Conservation (phyloP, 2,329 filamentous ascomycete species). For the Phialemoniopsis sp. region DNA sequence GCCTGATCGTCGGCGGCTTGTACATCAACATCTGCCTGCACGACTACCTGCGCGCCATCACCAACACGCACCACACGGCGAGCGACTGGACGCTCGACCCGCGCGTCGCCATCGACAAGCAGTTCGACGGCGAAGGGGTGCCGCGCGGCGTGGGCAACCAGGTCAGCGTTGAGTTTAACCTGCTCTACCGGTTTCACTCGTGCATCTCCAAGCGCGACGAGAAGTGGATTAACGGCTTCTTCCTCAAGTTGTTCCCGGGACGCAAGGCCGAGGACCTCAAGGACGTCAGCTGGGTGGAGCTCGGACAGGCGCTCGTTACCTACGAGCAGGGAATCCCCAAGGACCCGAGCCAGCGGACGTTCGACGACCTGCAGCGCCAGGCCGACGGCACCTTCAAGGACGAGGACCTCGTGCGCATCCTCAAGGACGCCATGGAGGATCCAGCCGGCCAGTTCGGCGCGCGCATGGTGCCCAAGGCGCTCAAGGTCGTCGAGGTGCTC, state of each 20-base stretch:
- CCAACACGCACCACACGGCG: slow-evolving; percentile 28
- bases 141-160: slow-evolving; percentile 43
- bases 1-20: slow-evolving; percentile 47
- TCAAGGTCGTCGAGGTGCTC: slow-evolving; percentile 42
- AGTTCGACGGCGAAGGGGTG: slow-evolving; percentile 14
- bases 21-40: slow-evolving; percentile 45
- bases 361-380: slow-evolving; percentile 40
- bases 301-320: slow-evolving; percentile 40
- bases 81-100: slow-evolving; percentile 24
- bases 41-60: slow-evolving; percentile 32
- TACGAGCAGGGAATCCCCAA: slow-evolving; percentile 39
- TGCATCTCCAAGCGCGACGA: slow-evolving; percentile 37
- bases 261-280: slow-evolving; percentile 30
- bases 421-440: slow-evolving; percentile 45
- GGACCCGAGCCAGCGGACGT: slow-evolving; percentile 49
- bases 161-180: slow-evolving; percentile 46
- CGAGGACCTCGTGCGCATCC: slow-evolving; percentile 50
- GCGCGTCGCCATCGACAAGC: slow-evolving; percentile 16
- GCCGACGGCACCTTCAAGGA: slow-evolving; percentile 32
- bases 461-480: slow-evolving; percentile 37
- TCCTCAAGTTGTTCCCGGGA: slow-evolving; percentile 21
- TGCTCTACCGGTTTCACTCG: slow-evolving; percentile 47
- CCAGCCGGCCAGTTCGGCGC: slow-evolving; percentile 47
- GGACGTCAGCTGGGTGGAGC: slow-evolving; percentile 39
- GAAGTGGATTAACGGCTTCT: slow-evolving; percentile 34